These are phyloP conservation scores for Rhizophagus sp. DNA, from an alignment of 192 early-diverging fungal species.

Conservation along the genomic window DNA sequence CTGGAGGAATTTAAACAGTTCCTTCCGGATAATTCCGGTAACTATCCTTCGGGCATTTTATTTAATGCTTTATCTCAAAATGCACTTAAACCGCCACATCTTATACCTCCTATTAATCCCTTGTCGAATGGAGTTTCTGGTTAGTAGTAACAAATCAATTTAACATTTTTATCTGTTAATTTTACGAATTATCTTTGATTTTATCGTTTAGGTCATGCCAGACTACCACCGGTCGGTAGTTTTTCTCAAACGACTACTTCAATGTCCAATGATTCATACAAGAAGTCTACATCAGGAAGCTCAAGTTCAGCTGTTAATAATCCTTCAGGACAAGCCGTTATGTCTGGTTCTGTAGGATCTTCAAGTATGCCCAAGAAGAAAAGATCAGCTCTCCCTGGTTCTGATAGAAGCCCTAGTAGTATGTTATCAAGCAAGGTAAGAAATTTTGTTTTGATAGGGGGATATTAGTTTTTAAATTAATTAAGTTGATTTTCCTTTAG, in stretches of 20 bases:
- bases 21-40: constrained; percentile 83
- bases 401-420: constrained; percentile 6
- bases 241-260: constrained; percentile 36
- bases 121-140: constrained; percentile 53
- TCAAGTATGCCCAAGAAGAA: constrained; percentile 28
- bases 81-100: constrained; percentile 36
- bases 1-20: constrained; percentile 99
- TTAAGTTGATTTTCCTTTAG: constrained; percentile 17
- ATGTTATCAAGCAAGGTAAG: constrained; percentile 14
- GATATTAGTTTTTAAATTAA: background rate
- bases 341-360: background rate
- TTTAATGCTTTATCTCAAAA: constrained; percentile 46
- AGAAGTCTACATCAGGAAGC: constrained; percentile 7
- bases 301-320: background rate
- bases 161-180: background rate
- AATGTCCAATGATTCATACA: constrained; percentile 10
- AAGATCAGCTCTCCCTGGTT: constrained; percentile 7
- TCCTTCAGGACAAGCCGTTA: background rate
- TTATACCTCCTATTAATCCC: constrained; percentile 45
- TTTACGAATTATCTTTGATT: background rate
- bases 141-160: constrained; percentile 28
- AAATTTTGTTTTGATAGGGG: background rate
- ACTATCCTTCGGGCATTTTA: constrained; percentile 45
- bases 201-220: constrained; percentile 29
- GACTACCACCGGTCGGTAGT: constrained; percentile 59